These are phyloP conservation scores for Ceriops zippeliana DNA, from an alignment of 345 rosid genomes.

Conservation along the genomic window DNA sequence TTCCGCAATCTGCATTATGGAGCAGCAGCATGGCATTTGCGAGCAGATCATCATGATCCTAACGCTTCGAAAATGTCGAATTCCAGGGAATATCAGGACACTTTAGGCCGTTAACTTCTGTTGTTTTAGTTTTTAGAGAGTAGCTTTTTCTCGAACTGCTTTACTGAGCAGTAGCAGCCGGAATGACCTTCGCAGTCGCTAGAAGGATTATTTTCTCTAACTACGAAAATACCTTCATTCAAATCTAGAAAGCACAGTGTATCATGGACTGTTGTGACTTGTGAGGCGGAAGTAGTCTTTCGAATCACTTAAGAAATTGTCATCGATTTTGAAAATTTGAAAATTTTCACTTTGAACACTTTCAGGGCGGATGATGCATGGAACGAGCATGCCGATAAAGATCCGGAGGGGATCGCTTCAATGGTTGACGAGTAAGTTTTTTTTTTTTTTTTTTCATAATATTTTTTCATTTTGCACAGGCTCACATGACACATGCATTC, in stretches of 20 bases:
- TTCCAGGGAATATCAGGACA: no score
- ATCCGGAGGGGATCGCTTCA: constrained; percentile 67
- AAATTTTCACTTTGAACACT: no score
- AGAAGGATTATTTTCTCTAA: background rate
- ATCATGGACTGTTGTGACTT: background rate
- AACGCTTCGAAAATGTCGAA: constrained; percentile 6
- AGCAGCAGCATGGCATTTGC: background rate
- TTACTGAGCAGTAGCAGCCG: background rate
- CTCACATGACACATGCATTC: no score
- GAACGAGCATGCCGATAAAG: constrained; percentile 59
- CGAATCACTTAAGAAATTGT: background rate
- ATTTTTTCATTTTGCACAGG: background rate
- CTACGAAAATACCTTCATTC: background rate
- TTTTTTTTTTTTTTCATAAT: background rate
- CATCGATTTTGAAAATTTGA: background rate
- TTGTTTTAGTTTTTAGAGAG: no score
- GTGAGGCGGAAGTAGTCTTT: constrained; percentile 5
- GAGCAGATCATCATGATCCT: constrained; percentile 6
- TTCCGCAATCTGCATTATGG: constrained; percentile 1
- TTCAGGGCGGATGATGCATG: constrained; percentile 43
- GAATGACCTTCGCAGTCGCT: background rate
- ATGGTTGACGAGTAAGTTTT: constrained; percentile 75
- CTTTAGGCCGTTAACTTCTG: no score
- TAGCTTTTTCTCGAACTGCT: no score
- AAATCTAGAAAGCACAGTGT: no score